Conservation (phyloP, 805 yeast genomes). For the Kodamaea leandrae region DNA sequence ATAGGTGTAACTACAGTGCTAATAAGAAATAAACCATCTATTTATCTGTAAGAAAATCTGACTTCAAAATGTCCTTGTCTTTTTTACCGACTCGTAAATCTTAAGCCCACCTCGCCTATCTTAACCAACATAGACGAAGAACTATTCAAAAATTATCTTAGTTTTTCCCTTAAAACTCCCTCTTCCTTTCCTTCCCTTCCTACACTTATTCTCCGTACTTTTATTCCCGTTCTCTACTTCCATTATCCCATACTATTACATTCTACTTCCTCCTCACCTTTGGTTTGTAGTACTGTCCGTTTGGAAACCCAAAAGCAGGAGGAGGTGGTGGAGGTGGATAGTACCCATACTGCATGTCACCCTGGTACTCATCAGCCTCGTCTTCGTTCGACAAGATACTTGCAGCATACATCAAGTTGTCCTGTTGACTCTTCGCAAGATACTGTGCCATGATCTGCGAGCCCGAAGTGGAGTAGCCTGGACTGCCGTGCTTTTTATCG, state of each 20-base stretch:
- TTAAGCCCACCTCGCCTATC: no score
- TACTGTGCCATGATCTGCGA: constrained; percentile 79
- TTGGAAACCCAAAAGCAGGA: neutral
- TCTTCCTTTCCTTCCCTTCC: no score
- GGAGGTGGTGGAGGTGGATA: neutral
- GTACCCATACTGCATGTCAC: constrained; percentile 5
- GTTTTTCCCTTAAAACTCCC: no score
- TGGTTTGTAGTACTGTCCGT: neutral
- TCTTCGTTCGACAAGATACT: constrained; percentile 21
- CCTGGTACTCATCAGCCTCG: constrained; percentile 16
- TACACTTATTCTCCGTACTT: no score
- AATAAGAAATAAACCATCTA: no score
- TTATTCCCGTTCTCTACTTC: no score
- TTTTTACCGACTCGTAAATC: no score
- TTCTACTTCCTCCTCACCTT: neutral
- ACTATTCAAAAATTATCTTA: no score
- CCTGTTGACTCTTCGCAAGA: constrained; percentile 68
- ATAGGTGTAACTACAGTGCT: no score
- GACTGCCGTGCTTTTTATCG: constrained; percentile 9
- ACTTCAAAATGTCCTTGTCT: no score
- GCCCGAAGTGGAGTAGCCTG: constrained; percentile 40
- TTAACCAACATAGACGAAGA: no score
- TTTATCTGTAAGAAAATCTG: no score
- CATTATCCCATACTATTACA: constrained; percentile 1
- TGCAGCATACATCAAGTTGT: constrained; percentile 48